These are phyloP conservation scores for Aspergillus biplanus DNA, from an alignment of 495 filamentous ascomycete genomes.

Conservation along the genomic window DNA sequence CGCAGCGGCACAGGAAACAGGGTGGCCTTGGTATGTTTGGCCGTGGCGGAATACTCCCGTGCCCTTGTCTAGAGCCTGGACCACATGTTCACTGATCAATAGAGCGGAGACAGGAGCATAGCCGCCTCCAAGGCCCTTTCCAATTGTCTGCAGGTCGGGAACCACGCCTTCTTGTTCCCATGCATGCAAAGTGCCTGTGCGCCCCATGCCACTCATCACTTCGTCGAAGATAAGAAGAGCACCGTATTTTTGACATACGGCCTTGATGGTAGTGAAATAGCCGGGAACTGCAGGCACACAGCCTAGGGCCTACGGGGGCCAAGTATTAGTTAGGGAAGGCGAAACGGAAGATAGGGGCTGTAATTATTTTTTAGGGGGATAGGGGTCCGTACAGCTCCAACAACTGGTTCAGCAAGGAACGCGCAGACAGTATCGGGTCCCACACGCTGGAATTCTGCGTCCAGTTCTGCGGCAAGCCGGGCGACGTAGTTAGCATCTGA, in stretches of 20 bases:
- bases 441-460: conserved; percentile 71
- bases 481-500: conserved; percentile 56
- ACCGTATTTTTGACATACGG: conserved; percentile 65
- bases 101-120: conserved; percentile 66
- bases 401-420: conserved; percentile 76
- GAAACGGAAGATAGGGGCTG: background rate
- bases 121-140: conserved; percentile 69
- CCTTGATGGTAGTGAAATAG: conserved; percentile 66
- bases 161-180: conserved; percentile 67
- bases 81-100: conserved; percentile 55
- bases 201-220: conserved; percentile 80
- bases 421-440: conserved; percentile 75
- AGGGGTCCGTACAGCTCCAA: conserved; percentile 51
- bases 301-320: conserved; percentile 48
- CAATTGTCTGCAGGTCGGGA: conserved; percentile 72
- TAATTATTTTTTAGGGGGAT: too few species aligned
- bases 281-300: conserved; percentile 65
- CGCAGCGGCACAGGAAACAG: conserved; percentile 59
- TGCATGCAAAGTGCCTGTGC: conserved; percentile 66
- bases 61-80: conserved; percentile 58
- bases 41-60: conserved; percentile 58
- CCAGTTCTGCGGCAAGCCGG: conserved; percentile 68
- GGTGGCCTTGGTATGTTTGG: conserved; percentile 65
- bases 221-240: conserved; percentile 75
- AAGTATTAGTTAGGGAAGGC: background rate